phyloP scores from a whole-genome alignment of 148 eudicot species.

The Limonium bicolor region DNA sequence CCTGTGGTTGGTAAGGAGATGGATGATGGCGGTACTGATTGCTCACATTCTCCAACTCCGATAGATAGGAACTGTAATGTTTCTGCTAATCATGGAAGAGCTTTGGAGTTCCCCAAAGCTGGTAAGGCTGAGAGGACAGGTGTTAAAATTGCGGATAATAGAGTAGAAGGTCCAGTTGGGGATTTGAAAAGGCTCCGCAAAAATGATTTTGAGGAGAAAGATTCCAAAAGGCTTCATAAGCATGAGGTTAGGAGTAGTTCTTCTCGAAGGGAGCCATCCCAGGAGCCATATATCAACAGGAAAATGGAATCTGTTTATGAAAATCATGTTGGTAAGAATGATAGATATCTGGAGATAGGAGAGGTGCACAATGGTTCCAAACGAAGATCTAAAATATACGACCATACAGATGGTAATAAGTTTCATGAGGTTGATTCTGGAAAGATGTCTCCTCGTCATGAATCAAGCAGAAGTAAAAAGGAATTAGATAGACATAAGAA shows the following conservation, averaged over 20 bases:
- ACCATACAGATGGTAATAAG: slow-evolving; percentile 33
- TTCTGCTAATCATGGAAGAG: slow-evolving; percentile 10
- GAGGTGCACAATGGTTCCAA: slow-evolving; percentile 30
- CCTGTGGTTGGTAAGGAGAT: slow-evolving; percentile 9
- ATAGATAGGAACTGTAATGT: slow-evolving; percentile 14
- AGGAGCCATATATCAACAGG: slow-evolving; percentile 23
- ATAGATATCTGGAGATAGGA: slow-evolving; percentile 29
- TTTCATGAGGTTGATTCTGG: slow-evolving; percentile 40
- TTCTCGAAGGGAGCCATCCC: slow-evolving; percentile 21
- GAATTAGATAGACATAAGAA: slow-evolving; percentile 39
- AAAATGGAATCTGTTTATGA: slow-evolving; percentile 29
- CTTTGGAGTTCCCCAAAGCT: slow-evolving; percentile 14
- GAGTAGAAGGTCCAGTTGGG: slow-evolving; percentile 20
- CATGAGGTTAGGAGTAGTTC: slow-evolving; percentile 36
- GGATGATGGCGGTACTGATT: slow-evolving; percentile 9
- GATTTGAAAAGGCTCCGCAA: slow-evolving; percentile 13
- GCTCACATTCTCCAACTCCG: slow-evolving; percentile 10
- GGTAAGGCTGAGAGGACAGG: slow-evolving; percentile 17
- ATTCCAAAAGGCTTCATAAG: slow-evolving; percentile 28
- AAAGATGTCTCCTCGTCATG: slow-evolving; percentile 34
- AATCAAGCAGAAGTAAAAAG: slow-evolving; percentile 37
- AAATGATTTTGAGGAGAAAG: slow-evolving; percentile 29
- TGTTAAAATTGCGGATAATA: slow-evolving; percentile 12
- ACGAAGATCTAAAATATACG: slow-evolving; percentile 49
- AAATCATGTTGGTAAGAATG: slow-evolving; percentile 31